Evolutionary conservation across 805 yeast species (phyloP).

Genomic region (Candida methanosorbosa): DNA sequence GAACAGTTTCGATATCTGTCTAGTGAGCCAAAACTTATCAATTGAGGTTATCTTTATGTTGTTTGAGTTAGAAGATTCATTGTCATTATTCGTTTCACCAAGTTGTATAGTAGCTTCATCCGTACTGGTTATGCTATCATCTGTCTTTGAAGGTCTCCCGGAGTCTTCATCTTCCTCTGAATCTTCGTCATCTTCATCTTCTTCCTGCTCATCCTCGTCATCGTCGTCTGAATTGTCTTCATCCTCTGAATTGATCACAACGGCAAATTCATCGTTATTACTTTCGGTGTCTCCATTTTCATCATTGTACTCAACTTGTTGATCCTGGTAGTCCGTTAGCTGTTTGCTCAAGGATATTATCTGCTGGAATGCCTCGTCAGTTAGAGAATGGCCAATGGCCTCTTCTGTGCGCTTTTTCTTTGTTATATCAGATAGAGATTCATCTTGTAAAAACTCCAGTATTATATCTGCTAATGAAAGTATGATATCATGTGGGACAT

Average conservation of each 20-base stretch:
- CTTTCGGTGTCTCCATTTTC: slow-evolving; percentile 23
- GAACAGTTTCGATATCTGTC: slow-evolving; percentile 30
- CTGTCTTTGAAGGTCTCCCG: slow-evolving; percentile 14
- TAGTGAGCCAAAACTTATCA: slow-evolving; percentile 43
- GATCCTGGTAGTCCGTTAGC: slow-evolving; percentile 45
- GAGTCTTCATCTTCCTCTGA: slow-evolving; percentile 21
- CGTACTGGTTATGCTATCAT: no score
- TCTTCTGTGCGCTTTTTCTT: slow-evolving; percentile 44
- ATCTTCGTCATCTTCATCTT: slow-evolving; percentile 22
- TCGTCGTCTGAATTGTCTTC: slow-evolving; percentile 21
- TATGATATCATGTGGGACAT: slow-evolving; percentile 67
- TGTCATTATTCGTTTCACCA: not conserved
- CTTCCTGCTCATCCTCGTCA: slow-evolving; percentile 18
- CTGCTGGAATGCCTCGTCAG: slow-evolving; percentile 37
- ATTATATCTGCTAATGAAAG: slow-evolving; percentile 64
- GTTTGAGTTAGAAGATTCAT: slow-evolving; percentile 1
- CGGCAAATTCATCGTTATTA: slow-evolving; percentile 13
- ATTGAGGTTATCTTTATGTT: slow-evolving; percentile 12
- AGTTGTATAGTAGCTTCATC: slow-evolving; percentile 12
- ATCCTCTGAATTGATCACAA: slow-evolving; percentile 4
- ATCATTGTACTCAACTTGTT: slow-evolving; percentile 36
- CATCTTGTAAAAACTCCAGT: slow-evolving; percentile 45
- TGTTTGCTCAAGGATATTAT: slow-evolving; percentile 33
- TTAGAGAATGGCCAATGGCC: slow-evolving; percentile 33
- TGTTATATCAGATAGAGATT: slow-evolving; percentile 29